Evolutionary conservation across 2,329 filamentous ascomycete genomes (phyloP).

Genomic region (Fusarium lateritium): DNA sequence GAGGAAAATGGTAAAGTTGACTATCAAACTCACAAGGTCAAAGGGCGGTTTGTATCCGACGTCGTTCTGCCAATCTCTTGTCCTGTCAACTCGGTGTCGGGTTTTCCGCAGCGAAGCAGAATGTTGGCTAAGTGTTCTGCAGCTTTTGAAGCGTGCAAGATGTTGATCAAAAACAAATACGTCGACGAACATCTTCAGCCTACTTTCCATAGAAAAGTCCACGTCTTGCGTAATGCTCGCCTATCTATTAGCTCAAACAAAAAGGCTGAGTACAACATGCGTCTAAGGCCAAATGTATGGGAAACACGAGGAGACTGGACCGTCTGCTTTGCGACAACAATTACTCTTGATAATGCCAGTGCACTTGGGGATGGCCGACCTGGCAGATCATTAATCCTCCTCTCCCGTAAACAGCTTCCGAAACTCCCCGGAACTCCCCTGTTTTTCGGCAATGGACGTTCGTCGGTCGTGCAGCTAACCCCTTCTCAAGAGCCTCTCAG

Average conservation of each 20-base stretch:
- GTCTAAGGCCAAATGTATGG: constrained; percentile 85
- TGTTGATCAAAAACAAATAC: constrained; percentile 75
- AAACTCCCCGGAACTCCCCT: constrained; percentile 77
- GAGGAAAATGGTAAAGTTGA: constrained; percentile 58
- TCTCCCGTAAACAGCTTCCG: constrained; percentile 78
- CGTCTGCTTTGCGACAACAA: constrained; percentile 71
- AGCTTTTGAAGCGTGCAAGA: constrained; percentile 85
- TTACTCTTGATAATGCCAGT: constrained; percentile 71
- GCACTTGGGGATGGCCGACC: constrained; percentile 65
- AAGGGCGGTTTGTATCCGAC: constrained; percentile 79
- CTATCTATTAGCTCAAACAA: constrained; percentile 87
- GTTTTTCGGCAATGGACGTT: constrained; percentile 76
- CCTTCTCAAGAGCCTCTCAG: constrained; percentile 61
- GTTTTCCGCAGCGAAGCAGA: constrained; percentile 77
- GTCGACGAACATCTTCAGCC: constrained; percentile 84
- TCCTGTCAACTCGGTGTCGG: constrained; percentile 77
- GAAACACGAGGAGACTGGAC: constrained; percentile 55
- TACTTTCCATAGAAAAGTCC: constrained; percentile 78
- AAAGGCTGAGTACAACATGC: constrained; percentile 81
- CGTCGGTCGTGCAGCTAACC: constrained; percentile 70
- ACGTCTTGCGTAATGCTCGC: constrained; percentile 87
- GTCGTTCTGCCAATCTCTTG: constrained; percentile 83
- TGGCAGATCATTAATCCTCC: constrained; percentile 76
- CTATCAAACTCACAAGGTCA: constrained; percentile 73
- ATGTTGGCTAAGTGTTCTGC: constrained; percentile 87